Evolutionary conservation across 495 filamentous ascomycete species (phyloP).

Genomic region (Trichoderma reesei): DNA sequence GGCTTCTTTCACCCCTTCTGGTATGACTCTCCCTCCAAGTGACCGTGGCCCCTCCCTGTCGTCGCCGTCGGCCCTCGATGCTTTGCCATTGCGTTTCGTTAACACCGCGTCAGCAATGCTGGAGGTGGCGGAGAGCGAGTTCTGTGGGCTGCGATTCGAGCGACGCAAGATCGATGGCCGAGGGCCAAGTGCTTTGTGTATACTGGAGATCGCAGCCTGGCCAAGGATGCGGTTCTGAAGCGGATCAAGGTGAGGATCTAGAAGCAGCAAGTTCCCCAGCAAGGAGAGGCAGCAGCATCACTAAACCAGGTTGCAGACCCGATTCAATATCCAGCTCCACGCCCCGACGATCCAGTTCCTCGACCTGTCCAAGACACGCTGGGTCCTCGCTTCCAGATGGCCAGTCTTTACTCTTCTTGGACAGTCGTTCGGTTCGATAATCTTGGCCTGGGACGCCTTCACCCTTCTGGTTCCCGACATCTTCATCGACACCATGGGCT

Average conservation of each 20-base stretch:
- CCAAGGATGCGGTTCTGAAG: constrained; percentile 66
- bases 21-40: constrained; percentile 32
- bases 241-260: constrained; percentile 62
- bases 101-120: constrained; percentile 56
- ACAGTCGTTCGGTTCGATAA: constrained; percentile 76
- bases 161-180: constrained; percentile 84
- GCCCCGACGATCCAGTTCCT: constrained; percentile 75
- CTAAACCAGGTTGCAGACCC: constrained; percentile 40
- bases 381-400: constrained; percentile 73
- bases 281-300: neutral
- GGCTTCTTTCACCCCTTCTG: constrained; percentile 98
- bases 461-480: constrained; percentile 83
- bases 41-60: neutral
- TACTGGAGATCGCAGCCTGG: constrained; percentile 83
- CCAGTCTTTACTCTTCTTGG: constrained; percentile 91
- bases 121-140: constrained; percentile 94
- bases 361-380: constrained; percentile 79
- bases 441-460: constrained; percentile 90
- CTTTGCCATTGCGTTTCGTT: neutral
- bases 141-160: constrained; percentile 88
- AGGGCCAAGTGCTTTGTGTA: constrained; percentile 84
- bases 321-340: constrained; percentile 89
- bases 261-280: neutral
- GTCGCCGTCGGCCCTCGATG: neutral
- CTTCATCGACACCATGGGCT: constrained; percentile 97